A percentile compares a stretch with the other conserved stretches of the same genome.
phyloP scores from a whole-genome alignment of 768 basidiomycete species.

The Arthromyces matolae region DNA sequence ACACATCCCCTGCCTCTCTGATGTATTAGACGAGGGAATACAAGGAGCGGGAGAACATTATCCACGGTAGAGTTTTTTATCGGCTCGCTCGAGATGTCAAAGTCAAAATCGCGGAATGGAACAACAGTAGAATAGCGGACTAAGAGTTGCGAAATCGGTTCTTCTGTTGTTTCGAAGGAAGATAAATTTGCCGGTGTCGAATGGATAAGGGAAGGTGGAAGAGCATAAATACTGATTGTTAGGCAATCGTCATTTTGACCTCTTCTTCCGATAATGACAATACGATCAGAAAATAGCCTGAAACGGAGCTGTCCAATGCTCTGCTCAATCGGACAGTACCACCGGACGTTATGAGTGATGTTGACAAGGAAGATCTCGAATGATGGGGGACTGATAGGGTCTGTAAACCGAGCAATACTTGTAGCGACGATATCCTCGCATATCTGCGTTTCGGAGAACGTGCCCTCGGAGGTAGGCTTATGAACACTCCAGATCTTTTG shows the following conservation, averaged over 20 bases:
- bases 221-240: slow-evolving; percentile 26
- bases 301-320: slow-evolving; percentile 30
- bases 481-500: slow-evolving; percentile 11
- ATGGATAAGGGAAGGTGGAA: slow-evolving; percentile 17
- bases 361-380: slow-evolving; percentile 30
- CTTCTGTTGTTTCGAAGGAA: not conserved
- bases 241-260: slow-evolving; percentile 21
- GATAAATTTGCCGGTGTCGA: not conserved
- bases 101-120: slow-evolving; percentile 15
- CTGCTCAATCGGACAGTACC: slow-evolving; percentile 18
- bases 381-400: slow-evolving; percentile 14
- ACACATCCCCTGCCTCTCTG: slow-evolving; percentile 17
- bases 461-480: slow-evolving; percentile 15
- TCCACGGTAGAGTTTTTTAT: slow-evolving; percentile 9
- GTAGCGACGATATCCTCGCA: slow-evolving; percentile 26
- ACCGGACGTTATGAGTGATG: slow-evolving; percentile 17
- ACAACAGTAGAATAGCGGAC: slow-evolving; percentile 5
- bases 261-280: slow-evolving; percentile 30
- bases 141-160: not conserved
- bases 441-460: slow-evolving; percentile 23
- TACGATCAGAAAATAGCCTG: slow-evolving; percentile 24
- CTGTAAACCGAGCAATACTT: slow-evolving; percentile 16
- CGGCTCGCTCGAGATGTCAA: slow-evolving; percentile 17
- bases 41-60: slow-evolving; percentile 12
- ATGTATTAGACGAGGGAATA: slow-evolving; percentile 18